phyloP scores from a whole-genome alignment of 2,329 filamentous ascomycete genomes.

The Byssothecium circinans region DNA sequence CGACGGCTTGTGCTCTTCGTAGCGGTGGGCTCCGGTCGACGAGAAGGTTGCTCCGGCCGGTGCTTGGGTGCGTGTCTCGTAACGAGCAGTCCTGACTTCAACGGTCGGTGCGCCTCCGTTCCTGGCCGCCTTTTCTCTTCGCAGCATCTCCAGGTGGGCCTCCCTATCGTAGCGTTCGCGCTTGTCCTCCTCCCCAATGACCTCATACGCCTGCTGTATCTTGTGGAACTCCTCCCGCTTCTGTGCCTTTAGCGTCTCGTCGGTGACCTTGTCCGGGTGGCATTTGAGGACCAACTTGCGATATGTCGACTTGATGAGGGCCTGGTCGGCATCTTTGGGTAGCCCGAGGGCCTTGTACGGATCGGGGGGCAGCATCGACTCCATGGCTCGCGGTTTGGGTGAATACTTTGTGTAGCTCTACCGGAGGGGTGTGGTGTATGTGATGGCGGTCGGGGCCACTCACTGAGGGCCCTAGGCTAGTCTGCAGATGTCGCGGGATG shows the following conservation, averaged over 20 bases:
- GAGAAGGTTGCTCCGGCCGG: conserved; percentile 30
- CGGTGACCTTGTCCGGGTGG: conserved; percentile 88
- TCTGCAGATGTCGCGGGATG: conserved; percentile 14
- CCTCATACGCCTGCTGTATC: conserved; percentile 90
- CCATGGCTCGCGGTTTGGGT: conserved; percentile 49
- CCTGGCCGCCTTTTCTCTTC: conserved; percentile 56
- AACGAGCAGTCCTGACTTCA: conserved; percentile 38
- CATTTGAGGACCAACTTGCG: conserved; percentile 85
- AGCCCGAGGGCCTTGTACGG: conserved; percentile 80
- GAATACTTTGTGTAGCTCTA: conserved; percentile 45
- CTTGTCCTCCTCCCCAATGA: conserved; percentile 76
- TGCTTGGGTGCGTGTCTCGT: conserved; percentile 34
- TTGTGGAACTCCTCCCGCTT: conserved; percentile 89
- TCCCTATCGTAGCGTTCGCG: conserved; percentile 77
- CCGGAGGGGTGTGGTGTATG: conserved; percentile 8
- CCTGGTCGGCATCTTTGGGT: conserved; percentile 66
- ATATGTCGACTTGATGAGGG: conserved; percentile 77
- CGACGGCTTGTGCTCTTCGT: conserved; percentile 38
- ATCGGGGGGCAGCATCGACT: conserved; percentile 60
- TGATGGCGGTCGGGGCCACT: conserved; percentile 1
- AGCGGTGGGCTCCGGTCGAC: conserved; percentile 24
- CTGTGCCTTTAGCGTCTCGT: conserved; percentile 71
- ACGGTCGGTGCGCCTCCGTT: conserved; percentile 20
- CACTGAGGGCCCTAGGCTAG: conserved; percentile 9
- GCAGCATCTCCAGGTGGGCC: conserved; percentile 66